A percentile compares a stretch with the other conserved stretches of the same genome.
Conservation (phyloP, 1,284 basidiomycete genomes). For the Trichosporon sp. region DNA sequence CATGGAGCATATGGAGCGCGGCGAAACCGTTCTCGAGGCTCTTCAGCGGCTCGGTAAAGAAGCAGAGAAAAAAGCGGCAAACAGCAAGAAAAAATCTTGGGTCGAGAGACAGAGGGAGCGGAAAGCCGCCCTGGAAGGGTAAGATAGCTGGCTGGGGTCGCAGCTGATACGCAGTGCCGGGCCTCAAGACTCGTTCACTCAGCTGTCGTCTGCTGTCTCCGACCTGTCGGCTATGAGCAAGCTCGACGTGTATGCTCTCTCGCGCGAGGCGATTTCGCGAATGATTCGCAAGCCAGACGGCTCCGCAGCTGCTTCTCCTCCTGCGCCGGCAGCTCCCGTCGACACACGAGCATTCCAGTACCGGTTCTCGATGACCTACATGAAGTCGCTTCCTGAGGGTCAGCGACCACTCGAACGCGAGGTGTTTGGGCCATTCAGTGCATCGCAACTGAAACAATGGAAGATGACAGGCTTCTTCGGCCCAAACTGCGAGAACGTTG, state of each 20-base stretch:
- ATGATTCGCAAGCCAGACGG: constrained; percentile 33
- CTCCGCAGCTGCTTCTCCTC: constrained; percentile 4
- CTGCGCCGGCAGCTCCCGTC: constrained; percentile 18
- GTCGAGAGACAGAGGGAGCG: constrained; percentile 49
- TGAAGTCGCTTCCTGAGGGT: constrained; percentile 40
- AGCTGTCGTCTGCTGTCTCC: constrained; percentile 46
- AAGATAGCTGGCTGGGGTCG: constrained; percentile 12
- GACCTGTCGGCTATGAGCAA: constrained; percentile 44
- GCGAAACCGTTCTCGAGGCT: constrained; percentile 85
- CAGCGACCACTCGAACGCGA: constrained; percentile 49
- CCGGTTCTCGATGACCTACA: constrained; percentile 47
- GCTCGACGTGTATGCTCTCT: constrained; percentile 50
- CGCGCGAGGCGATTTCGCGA: constrained; percentile 48
- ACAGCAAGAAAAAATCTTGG: constrained; percentile 46
- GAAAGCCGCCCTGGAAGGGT: constrained; percentile 42
- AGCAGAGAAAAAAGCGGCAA: constrained; percentile 55
- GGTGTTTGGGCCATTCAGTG: constrained; percentile 49
- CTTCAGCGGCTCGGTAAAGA: constrained; percentile 75
- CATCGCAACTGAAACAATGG: constrained; percentile 41
- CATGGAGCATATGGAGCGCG: constrained; percentile 70
- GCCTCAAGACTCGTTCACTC: constrained; percentile 35
- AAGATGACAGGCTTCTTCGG: constrained; percentile 47
- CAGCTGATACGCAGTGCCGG: constrained; percentile 23
- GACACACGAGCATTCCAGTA: constrained; percentile 48
- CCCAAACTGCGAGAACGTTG: constrained; percentile 48